These are phyloP conservation scores for Apiotrichum laibachii DNA, from an alignment of 1,284 basidiomycete genomes.

Conservation along the genomic window DNA sequence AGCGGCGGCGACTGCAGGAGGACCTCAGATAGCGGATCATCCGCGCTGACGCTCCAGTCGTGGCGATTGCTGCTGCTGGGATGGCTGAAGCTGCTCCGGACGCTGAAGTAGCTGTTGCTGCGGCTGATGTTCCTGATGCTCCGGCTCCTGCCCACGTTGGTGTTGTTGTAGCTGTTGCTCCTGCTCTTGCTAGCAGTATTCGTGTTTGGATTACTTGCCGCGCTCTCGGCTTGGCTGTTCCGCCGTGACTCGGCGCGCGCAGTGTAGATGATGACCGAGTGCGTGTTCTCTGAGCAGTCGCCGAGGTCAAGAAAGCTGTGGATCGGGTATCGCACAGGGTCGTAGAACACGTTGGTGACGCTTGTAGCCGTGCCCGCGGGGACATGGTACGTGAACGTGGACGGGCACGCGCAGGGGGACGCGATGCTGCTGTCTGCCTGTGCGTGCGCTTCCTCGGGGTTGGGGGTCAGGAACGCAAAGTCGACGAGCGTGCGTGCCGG, in stretches of 20 bases:
- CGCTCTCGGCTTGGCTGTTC: too few relatives aligned
- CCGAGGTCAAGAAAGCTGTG: slow-evolving; percentile 7
- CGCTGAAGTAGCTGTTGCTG: too few relatives aligned
- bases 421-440: slow-evolving; percentile 1
- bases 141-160: too few relatives aligned
- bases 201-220: too few relatives aligned
- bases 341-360: slow-evolving; percentile 5
- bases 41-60: too few relatives aligned
- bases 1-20: neutral
- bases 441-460: slow-evolving; percentile 1
- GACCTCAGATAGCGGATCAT: too few relatives aligned
- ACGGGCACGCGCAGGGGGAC: slow-evolving; percentile 1
- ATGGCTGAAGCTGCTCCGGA: too few relatives aligned
- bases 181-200: too few relatives aligned
- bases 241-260: neutral
- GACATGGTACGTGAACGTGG: slow-evolving; percentile 5
- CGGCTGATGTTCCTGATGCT: too few relatives aligned
- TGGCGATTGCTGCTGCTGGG: too few relatives aligned
- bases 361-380: neutral
- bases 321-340: neutral
- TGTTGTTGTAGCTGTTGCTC: too few relatives aligned
- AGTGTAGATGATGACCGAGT: slow-evolving; percentile 8
- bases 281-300: neutral
- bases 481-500: slow-evolving; percentile 4
- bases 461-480: slow-evolving; percentile 4